These are phyloP conservation scores for Agaricus blazei DNA, from an alignment of 768 basidiomycete species.

Conservation along the genomic window DNA sequence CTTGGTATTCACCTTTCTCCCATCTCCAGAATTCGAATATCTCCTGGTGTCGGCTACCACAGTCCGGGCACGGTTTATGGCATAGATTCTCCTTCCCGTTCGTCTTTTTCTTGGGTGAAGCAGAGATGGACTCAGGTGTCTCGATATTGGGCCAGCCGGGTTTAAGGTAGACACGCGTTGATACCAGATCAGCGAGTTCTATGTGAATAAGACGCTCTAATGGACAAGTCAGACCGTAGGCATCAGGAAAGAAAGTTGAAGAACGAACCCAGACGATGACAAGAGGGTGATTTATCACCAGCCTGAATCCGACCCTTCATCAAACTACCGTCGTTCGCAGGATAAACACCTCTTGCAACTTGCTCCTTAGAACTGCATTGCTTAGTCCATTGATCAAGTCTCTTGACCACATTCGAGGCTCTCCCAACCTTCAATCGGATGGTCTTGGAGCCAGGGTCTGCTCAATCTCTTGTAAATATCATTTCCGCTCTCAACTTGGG, in stretches of 20 bases:
- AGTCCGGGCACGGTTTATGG: slow-evolving; percentile 32
- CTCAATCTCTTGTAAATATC: background rate
- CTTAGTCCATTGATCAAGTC: slow-evolving; percentile 77
- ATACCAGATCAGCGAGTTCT: slow-evolving; percentile 66
- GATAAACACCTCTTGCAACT: slow-evolving; percentile 71
- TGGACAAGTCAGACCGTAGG: background rate
- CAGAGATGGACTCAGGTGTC: slow-evolving; percentile 11
- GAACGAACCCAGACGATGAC: slow-evolving; percentile 53
- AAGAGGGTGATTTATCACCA: slow-evolving; percentile 58
- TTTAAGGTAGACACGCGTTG: slow-evolving; percentile 56
- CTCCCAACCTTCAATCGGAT: slow-evolving; percentile 79
- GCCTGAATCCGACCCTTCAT: slow-evolving; percentile 63
- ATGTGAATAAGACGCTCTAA: slow-evolving; percentile 74
- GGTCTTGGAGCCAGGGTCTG: slow-evolving; percentile 19
- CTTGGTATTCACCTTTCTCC: slow-evolving; percentile 45
- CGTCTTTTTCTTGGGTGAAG: slow-evolving; percentile 14
- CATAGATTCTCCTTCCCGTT: slow-evolving; percentile 11
- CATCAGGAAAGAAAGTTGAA: slow-evolving; percentile 4
- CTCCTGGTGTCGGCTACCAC: slow-evolving; percentile 62
- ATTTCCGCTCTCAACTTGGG: background rate
- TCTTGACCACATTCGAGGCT: slow-evolving; percentile 63
- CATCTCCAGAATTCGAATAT: slow-evolving; percentile 71
- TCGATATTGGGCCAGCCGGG: slow-evolving; percentile 36
- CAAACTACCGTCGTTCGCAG: slow-evolving; percentile 46
- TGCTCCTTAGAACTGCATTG: slow-evolving; percentile 77